A percentile compares a stretch with the other conserved stretches of the same genome.
These are phyloP conservation scores for Priceomyces castillae DNA, from an alignment of 805 yeast genomes.

Conservation along the genomic window DNA sequence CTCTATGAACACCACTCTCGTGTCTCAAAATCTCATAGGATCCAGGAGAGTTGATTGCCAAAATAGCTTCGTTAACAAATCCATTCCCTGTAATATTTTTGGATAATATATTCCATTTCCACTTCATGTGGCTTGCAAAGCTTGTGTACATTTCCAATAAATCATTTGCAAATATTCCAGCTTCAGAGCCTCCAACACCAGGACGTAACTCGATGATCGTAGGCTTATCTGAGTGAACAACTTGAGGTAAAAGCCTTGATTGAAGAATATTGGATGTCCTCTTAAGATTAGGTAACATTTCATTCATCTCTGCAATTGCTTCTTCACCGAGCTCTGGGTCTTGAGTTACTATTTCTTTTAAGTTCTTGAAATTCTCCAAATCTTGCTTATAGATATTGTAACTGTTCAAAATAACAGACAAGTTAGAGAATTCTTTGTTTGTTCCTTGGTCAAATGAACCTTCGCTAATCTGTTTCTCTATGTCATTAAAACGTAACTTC, in stretches of 20 bases:
- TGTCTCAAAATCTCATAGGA: constrained; percentile 69
- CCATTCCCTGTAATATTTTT: constrained; percentile 56
- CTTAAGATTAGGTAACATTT: constrained; percentile 44
- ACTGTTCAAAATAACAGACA: constrained; percentile 31
- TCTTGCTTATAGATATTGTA: constrained; percentile 27
- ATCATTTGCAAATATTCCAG: constrained; percentile 81
- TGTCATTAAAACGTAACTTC: constrained; percentile 23
- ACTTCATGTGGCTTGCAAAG: constrained; percentile 60
- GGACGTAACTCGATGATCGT: constrained; percentile 86
- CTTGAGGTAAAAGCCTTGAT: constrained; percentile 65
- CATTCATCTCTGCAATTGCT: constrained; percentile 59
- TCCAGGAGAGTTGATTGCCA: constrained; percentile 68
- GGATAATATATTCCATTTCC: constrained; percentile 66
- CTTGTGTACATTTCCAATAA: constrained; percentile 76
- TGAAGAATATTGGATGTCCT: constrained; percentile 47
- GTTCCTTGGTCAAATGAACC: constrained; percentile 35
- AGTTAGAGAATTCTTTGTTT: constrained; percentile 29
- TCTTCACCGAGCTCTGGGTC: constrained; percentile 48
- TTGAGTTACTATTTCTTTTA: constrained; percentile 25
- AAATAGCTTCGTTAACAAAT: constrained; percentile 73
- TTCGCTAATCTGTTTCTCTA: constrained; percentile 26
- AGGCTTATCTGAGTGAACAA: constrained; percentile 70
- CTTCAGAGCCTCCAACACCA: constrained; percentile 95
- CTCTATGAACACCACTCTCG: constrained; percentile 96
- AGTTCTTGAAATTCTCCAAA: constrained; percentile 21